Conservation (phyloP, 345 rosid species). For the Sonneratia caseolaris region DNA sequence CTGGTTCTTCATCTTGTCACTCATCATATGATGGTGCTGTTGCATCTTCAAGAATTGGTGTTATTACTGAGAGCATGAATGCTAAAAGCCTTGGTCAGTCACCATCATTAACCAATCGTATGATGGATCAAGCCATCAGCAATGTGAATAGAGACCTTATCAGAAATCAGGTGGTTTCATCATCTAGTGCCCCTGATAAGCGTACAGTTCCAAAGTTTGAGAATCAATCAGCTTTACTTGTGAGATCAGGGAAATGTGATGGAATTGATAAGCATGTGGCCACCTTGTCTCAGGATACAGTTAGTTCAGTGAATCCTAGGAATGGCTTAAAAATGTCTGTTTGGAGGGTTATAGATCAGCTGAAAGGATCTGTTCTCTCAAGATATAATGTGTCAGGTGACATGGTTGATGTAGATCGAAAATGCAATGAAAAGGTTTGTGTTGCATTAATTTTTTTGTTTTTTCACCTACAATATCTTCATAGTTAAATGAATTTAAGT, state of each 20-base stretch:
- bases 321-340: slow-evolving; percentile 35
- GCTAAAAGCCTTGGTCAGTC: not conserved
- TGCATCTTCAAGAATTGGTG: slow-evolving; percentile 4
- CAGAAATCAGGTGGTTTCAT: not conserved
- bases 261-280: slow-evolving; percentile 5
- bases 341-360: slow-evolving; percentile 30
- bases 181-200: slow-evolving; percentile 4
- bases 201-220: slow-evolving; percentile 3
- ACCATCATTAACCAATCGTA: slow-evolving; percentile 1
- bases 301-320: slow-evolving; percentile 14
- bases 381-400: slow-evolving; percentile 6
- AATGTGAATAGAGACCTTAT: not conserved
- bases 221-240: slow-evolving; percentile 8
- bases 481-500: slow-evolving; percentile 1
- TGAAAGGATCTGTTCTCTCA: slow-evolving; percentile 28
- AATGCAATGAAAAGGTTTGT: slow-evolving; percentile 32
- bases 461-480: not conserved
- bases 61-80: not conserved
- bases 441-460: slow-evolving; percentile 9
- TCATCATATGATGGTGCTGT: not conserved
- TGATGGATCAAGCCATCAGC: not conserved
- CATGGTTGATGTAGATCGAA: slow-evolving; percentile 12
- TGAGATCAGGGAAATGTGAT: slow-evolving; percentile 12
- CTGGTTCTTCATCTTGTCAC: slow-evolving; percentile 2
- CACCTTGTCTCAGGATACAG: slow-evolving; percentile 9